phyloP scores from a whole-genome alignment of 2,329 filamentous ascomycete species.

The Coniochaeta ligniaria region DNA sequence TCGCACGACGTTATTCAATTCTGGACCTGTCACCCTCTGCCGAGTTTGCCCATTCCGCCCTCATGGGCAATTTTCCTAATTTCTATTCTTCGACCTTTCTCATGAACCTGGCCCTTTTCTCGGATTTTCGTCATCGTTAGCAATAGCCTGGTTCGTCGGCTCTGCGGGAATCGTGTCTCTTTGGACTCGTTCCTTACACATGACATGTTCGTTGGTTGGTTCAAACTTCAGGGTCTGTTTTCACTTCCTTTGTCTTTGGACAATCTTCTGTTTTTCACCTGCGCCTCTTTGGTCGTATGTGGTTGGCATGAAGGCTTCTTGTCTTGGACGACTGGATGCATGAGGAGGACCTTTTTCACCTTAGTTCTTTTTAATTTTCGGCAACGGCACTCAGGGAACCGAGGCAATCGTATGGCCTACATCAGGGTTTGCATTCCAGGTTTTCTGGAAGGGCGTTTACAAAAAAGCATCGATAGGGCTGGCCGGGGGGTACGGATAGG shows the following conservation, averaged over 20 bases:
- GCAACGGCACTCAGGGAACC: not conserved
- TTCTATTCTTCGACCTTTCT: not conserved
- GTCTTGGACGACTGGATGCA: not conserved
- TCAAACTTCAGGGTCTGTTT: not conserved
- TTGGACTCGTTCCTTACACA: not conserved
- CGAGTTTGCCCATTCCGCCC: not conserved
- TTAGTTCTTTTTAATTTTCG: not conserved
- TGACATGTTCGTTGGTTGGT: not conserved
- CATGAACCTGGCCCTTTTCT: not conserved
- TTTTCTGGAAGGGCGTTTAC: not conserved
- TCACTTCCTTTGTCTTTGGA: not conserved
- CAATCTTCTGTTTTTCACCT: not conserved
- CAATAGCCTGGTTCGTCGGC: not conserved
- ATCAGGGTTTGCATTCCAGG: not conserved
- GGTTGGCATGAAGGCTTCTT: not conserved
- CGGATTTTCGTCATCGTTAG: not conserved
- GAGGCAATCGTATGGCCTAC: no score
- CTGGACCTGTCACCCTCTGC: no score
- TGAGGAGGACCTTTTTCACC: not conserved
- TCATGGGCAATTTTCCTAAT: not conserved
- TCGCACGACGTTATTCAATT: not conserved
- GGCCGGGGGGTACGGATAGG: not conserved
- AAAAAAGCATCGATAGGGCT: not conserved
- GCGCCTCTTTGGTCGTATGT: not conserved
- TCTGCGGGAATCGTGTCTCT: not conserved